Evolutionary conservation across 495 filamentous ascomycete genomes (phyloP).

Genomic region (Daldinia vernicosa): DNA sequence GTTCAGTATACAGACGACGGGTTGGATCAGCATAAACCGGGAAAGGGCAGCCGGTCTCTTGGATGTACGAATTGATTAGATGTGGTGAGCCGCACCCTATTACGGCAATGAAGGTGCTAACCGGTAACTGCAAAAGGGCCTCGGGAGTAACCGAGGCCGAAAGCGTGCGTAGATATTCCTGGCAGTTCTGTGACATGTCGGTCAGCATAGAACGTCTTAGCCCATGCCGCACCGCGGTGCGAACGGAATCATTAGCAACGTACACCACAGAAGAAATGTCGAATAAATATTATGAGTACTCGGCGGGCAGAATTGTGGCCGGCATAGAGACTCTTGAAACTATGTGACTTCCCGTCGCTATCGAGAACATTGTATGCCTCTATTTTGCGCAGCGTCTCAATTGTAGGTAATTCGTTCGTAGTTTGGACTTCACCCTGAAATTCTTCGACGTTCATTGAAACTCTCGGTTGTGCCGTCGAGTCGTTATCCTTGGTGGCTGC

Average conservation of each 20-base stretch:
- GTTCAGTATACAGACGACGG: conserved; percentile 70
- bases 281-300: conserved; percentile 80
- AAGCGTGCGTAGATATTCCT: conserved; percentile 75
- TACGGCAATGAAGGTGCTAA: conserved; percentile 71
- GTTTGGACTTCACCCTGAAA: conserved; percentile 59
- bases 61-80: conserved; percentile 74
- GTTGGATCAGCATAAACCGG: conserved; percentile 85
- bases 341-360: conserved; percentile 64
- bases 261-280: conserved; percentile 92
- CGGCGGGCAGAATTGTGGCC: conserved; percentile 62
- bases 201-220: conserved; percentile 19
- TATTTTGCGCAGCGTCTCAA: conserved; percentile 58
- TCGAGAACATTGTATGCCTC: conserved; percentile 71
- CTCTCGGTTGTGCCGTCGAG: background rate
- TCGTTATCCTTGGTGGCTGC: conserved; percentile 12
- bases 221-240: conserved; percentile 7
- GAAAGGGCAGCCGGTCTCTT: conserved; percentile 71
- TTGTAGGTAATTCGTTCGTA: conserved; percentile 63
- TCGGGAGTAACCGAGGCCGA: conserved; percentile 66
- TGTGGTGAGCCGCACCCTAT: conserved; percentile 82
- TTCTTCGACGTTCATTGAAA: conserved; percentile 46
- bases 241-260: conserved; percentile 46
- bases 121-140: conserved; percentile 61
- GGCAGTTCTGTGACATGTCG: conserved; percentile 64
- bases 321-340: conserved; percentile 75